These are phyloP conservation scores for Wickerhamomyces tratensis DNA, from an alignment of 805 yeast genomes.

Conservation along the genomic window DNA sequence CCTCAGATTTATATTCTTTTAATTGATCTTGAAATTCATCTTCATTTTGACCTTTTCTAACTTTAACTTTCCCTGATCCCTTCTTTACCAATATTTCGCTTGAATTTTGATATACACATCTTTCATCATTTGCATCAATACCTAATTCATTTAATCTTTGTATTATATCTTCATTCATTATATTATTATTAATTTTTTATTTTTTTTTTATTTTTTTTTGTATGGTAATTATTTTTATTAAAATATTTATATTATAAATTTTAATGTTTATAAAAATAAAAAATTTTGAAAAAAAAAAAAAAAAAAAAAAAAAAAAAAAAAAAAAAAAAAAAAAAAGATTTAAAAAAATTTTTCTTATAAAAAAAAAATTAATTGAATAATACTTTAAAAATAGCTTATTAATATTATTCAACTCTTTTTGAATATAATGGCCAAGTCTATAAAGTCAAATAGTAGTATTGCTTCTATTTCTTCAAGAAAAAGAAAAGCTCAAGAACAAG, in stretches of 20 bases:
- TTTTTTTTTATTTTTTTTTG: no score
- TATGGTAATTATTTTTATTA: no score
- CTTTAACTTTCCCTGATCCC: conserved; percentile 35
- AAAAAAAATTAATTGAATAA: no score
- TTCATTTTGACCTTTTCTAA: conserved; percentile 62
- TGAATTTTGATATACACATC: conserved; percentile 7
- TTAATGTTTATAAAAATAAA: conserved; percentile 1
- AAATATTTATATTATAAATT: no score
- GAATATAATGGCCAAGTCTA: no score
- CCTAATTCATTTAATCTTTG: conserved; percentile 15
- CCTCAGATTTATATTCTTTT: conserved; percentile 36
- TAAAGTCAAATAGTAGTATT: conserved; percentile 4
- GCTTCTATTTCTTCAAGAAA: conserved; percentile 7
- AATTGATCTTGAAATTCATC: conserved; percentile 51
- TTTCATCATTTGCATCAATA: conserved; percentile 11
- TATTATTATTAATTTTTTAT: no score
- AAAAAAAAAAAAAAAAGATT: no score
- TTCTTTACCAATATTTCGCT: conserved; percentile 34
- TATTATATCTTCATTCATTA: conserved; percentile 13
- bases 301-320: no score
- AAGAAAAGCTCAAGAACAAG: conserved; percentile 3
- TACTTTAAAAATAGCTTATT: no score
- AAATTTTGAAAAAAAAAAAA: conserved; percentile 13
- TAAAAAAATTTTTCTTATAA: no score
- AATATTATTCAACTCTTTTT: no score